Base-by-base conservation (phyloP, 2,329 filamentous ascomycete genomes). In the Colletotrichum sp. region DNA sequence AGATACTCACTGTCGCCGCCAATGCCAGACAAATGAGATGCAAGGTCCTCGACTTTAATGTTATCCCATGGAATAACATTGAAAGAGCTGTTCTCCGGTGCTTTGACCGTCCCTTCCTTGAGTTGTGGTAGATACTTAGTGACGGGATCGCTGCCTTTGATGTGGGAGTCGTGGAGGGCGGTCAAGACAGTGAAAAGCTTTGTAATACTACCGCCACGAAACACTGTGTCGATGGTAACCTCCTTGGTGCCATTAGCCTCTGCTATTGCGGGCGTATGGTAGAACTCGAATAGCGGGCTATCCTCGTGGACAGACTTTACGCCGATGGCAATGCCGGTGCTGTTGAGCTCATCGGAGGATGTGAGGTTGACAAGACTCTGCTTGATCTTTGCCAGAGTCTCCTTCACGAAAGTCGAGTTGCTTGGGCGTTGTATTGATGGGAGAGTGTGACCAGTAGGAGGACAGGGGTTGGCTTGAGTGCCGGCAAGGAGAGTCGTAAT, bases 241-340 rank as follows among this genome's bases (percentile, higher is more conserved):
- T 79, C 79, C 11, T 64, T 69, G 3, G 75, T 69, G 57, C 80
- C 77, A 16, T 57, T 57, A 5, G 74, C 63, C 13, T 70, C 64
- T 9, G 76, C 72, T 1, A 78, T 79, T 0, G 82, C 78, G 0
- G 86, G 86, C 0, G 87, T 89, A 76, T 85, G 83, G 78, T 87
- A 83, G 65, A 85, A 82, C 34, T 86, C 83, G 63, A 88, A 80
- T 13, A 88, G 77, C 2, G 82, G 80, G 0, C 76, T 75, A 52
- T 80, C 78, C 71, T 88, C 85, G 57, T 88, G 83, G 63, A 87
- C 84, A 0, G 87, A 87, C 78, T 86, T 85, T 66, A 87, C 83
- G 1, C 81, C 84, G 3, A 88, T 78, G 0, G 87, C 85, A 11
- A 88, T 72, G 3, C 81, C 86, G 0, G 85, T 86, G 0, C 79